Evolutionary conservation across 2,329 filamentous ascomycete genomes (phyloP).

Genomic region (Trichocomaceae sp.): DNA sequence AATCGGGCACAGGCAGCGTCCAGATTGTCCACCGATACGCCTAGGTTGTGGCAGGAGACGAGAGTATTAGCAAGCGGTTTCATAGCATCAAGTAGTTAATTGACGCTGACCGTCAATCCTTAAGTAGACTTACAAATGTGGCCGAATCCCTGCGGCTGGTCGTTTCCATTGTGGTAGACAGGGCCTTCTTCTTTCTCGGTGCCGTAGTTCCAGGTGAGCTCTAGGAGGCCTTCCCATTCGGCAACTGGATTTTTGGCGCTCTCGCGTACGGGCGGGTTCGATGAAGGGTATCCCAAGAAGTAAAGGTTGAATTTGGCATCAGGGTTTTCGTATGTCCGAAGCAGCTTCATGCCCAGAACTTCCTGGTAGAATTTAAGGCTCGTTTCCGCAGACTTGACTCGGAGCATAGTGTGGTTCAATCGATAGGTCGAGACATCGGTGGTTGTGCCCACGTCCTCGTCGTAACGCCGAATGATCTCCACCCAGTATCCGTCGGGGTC

Average conservation of each 20-base stretch:
- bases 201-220: slow-evolving; percentile 77
- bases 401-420: slow-evolving; percentile 67
- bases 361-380: slow-evolving; percentile 78
- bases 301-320: slow-evolving; percentile 79
- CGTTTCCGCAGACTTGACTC: slow-evolving; percentile 73
- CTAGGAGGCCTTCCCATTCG: slow-evolving; percentile 73
- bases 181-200: slow-evolving; percentile 68
- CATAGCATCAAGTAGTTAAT: neutral
- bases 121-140: slow-evolving; percentile 65
- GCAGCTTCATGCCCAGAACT: slow-evolving; percentile 76
- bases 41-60: slow-evolving; percentile 31
- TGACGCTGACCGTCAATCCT: neutral
- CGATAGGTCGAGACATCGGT: slow-evolving; percentile 73
- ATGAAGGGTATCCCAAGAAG: slow-evolving; percentile 73
- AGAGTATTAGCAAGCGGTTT: neutral
- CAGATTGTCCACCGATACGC: slow-evolving; percentile 78
- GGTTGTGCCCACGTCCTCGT: slow-evolving; percentile 62
- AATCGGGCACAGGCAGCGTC: slow-evolving; percentile 81
- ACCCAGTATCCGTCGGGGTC: slow-evolving; percentile 80
- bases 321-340: slow-evolving; percentile 64
- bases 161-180: slow-evolving; percentile 93
- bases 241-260: slow-evolving; percentile 52
- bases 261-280: slow-evolving; percentile 48
- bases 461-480: slow-evolving; percentile 57
- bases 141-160: slow-evolving; percentile 85